These are phyloP conservation scores for Leccinum variicolor DNA, from an alignment of 768 basidiomycete species.

Conservation along the genomic window DNA sequence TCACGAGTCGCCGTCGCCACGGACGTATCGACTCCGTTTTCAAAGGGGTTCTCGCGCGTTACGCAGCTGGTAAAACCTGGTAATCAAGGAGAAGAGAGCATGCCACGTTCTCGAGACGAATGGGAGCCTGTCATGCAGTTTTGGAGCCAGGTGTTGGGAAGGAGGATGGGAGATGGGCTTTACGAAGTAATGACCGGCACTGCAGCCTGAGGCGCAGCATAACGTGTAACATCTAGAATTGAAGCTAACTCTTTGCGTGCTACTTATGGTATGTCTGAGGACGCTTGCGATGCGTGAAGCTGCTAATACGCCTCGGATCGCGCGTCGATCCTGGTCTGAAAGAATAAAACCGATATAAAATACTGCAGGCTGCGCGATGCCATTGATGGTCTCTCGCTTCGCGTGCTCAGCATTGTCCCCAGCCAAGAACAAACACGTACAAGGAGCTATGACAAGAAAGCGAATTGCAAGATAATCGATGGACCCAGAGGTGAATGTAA, in stretches of 20 bases:
- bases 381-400: too few species aligned
- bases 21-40: slow-evolving; percentile 49
- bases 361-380: too few species aligned
- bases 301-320: background rate
- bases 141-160: slow-evolving; percentile 69
- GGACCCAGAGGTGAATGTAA: too few species aligned
- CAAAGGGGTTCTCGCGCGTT: slow-evolving; percentile 54
- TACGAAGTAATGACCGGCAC: slow-evolving; percentile 60
- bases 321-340: background rate
- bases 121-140: slow-evolving; percentile 86
- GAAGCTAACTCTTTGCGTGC: background rate
- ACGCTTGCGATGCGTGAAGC: too few species aligned
- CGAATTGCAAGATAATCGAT: too few species aligned
- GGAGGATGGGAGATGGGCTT: slow-evolving; percentile 55
- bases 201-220: background rate
- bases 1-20: slow-evolving; percentile 48
- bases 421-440: too few species aligned
- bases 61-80: slow-evolving; percentile 47
- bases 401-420: too few species aligned
- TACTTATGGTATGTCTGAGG: background rate
- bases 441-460: too few species aligned
- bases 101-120: slow-evolving; percentile 74
- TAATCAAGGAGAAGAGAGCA: slow-evolving; percentile 42
- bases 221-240: background rate
- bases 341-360: too few species aligned